Base-by-base conservation (phyloP, 768 basidiomycete species). In the Boletales sp. region DNA sequence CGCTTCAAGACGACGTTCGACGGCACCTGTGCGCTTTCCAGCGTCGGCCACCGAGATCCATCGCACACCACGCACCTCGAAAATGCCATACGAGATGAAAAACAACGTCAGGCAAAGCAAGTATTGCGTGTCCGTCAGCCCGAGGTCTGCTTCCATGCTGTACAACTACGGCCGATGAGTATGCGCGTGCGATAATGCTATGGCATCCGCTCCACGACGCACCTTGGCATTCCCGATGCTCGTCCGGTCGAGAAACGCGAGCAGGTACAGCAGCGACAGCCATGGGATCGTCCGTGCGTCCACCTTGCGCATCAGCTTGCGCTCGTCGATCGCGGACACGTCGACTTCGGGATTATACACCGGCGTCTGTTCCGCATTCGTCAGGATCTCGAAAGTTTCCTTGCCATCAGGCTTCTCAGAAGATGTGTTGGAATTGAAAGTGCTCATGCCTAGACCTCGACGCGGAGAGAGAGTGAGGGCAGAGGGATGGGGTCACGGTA, bases 1-100 rank as follows among this genome's bases (percentile, higher is more conserved):
- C 85, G 79, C 62, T 87, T 87, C 44, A 88, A 68, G 62, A 86
- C 81, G 3, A 87, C 68, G 53, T 88, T 87, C 13, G 83, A 86
- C 3, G 88, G 87, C 28, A 87, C 79, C 75, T 77, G 46, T 5
- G 38, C 38, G 38, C 19, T 33, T 19, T 41, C 35, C 28, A 31
- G 28, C 40, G 14, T 14, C 8, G 37, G 28, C 17, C 18, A 36
- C 14, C 11, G 14, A 46, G 13, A 28, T 12, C 14, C 25, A 28
- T 28, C 25, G 25, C 25, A 6, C 25, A 4, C 15, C 19, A 28
- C 70, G 37, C 56, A 73, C 83, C 75, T 89, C 85, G 53, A 90
- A 90, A 25, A 87, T 60, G 3, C 84, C 75, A 59, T 90, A 89
- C 45, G 83, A 72, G 48, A 75, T 75, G 68, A 82, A 79, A 66